Evolutionary conservation across 352 stramenopile species (phyloP).

Genomic region (Pythium rhizo-oryzae): DNA sequence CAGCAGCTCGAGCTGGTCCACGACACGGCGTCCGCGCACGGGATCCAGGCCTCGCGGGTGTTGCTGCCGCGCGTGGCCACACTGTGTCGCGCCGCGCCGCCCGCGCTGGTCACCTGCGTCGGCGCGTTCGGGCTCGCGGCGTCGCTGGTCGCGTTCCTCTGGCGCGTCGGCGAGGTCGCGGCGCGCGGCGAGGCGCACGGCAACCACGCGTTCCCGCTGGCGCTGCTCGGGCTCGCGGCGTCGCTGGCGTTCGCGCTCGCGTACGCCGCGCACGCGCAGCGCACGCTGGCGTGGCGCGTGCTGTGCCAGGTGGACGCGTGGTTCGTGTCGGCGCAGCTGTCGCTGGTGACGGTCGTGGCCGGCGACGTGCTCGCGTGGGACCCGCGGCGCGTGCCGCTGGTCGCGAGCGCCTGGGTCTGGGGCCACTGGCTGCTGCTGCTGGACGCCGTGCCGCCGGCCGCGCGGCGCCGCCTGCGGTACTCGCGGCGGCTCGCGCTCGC

Average conservation of each 20-base stretch:
- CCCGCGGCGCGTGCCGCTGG: not conserved
- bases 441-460: slow-evolving; percentile 10
- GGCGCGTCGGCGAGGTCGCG: not conserved
- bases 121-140: not conserved
- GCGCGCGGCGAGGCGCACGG: no score
- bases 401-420: slow-evolving; percentile 16
- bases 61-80: not conserved
- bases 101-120: not conserved
- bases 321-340: slow-evolving; percentile 11
- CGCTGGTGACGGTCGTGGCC: not conserved
- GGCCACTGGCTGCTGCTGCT: slow-evolving; percentile 20
- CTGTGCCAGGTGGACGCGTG: slow-evolving; percentile 12
- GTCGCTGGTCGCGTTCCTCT: not conserved
- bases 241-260: not conserved
- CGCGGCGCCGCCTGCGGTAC: slow-evolving; percentile 5
- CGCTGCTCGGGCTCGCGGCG: not conserved
- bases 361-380: slow-evolving; percentile 11
- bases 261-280: slow-evolving; percentile 3
- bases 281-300: not conserved
- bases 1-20: slow-evolving; percentile 9
- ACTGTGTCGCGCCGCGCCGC: no score
- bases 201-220: not conserved
- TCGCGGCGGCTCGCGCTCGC: not conserved
- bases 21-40: not conserved
- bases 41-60: not conserved